These are phyloP conservation scores for Phytophthora foliorum DNA, from an alignment of 352 stramenopile genomes.

Conservation along the genomic window DNA sequence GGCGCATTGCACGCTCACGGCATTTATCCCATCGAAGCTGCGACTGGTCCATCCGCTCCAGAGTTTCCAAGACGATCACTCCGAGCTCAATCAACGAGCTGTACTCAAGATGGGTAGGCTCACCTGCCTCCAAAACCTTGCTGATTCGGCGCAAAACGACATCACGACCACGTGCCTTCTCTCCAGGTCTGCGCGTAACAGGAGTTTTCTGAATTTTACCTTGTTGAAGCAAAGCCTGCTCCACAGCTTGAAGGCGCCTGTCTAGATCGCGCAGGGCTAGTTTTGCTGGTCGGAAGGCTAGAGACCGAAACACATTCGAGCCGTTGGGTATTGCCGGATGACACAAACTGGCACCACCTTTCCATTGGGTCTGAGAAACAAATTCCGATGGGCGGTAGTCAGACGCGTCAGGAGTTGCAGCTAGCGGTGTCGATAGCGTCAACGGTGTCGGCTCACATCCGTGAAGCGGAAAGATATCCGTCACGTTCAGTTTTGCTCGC, in stretches of 20 bases:
- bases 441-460: constrained; percentile 67
- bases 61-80: constrained; percentile 76
- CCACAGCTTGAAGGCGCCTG: constrained; percentile 69
- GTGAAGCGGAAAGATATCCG: constrained; percentile 75
- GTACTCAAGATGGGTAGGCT: constrained; percentile 62
- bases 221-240: constrained; percentile 60
- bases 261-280: constrained; percentile 77
- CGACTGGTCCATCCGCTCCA: constrained; percentile 73
- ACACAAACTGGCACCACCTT: constrained; percentile 72
- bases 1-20: constrained; percentile 52
- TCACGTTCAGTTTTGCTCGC: constrained; percentile 53
- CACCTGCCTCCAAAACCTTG: constrained; percentile 74
- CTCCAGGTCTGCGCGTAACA: constrained; percentile 51
- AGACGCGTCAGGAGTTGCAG: constrained; percentile 10
- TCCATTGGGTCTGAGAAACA: constrained; percentile 71
- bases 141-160: constrained; percentile 75
- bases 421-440: constrained; percentile 20
- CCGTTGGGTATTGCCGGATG: constrained; percentile 56
- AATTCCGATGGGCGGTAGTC: constrained; percentile 60
- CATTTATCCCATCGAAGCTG: constrained; percentile 67
- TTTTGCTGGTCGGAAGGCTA: constrained; percentile 72
- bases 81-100: constrained; percentile 76
- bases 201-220: constrained; percentile 57
- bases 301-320: constrained; percentile 68
- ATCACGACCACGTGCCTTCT: constrained; percentile 74